Evolutionary conservation across 2,329 filamentous ascomycete genomes (phyloP).

Genomic region (Leptodontidium sp.): DNA sequence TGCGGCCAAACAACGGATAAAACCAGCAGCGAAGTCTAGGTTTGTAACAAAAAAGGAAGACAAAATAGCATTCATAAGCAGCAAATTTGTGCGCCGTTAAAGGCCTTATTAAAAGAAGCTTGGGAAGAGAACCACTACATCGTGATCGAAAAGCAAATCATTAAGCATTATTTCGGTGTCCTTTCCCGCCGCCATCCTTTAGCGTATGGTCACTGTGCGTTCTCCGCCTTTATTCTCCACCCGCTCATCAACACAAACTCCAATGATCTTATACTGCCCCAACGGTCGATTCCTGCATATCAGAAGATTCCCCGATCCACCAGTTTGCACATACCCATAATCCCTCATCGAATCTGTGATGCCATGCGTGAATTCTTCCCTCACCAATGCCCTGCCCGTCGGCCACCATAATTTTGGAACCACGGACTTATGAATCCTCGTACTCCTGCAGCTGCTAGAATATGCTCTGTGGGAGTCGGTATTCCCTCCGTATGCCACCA

Average conservation of each 20-base stretch:
- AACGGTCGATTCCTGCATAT: slow-evolving; percentile 27
- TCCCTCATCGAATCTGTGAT: slow-evolving; percentile 28
- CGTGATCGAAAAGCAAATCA: too few species aligned
- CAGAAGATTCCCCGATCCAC: slow-evolving; percentile 29
- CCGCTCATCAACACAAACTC: slow-evolving; percentile 28
- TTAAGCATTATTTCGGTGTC: background rate
- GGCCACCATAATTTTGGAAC: slow-evolving; percentile 25
- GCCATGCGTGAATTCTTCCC: slow-evolving; percentile 27
- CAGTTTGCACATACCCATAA: slow-evolving; percentile 28
- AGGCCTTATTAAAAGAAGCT: too few species aligned
- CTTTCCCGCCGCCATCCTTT: slow-evolving; percentile 33
- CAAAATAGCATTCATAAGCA: too few species aligned
- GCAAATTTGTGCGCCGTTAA: too few species aligned
- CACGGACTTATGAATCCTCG: slow-evolving; percentile 27
- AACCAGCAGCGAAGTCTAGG: too few species aligned
- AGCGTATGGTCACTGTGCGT: slow-evolving; percentile 26
- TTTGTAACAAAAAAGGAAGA: too few species aligned
- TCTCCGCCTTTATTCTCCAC: slow-evolving; percentile 26
- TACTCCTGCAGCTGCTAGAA: slow-evolving; percentile 25
- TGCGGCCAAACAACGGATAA: too few species aligned
- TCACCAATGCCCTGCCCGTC: slow-evolving; percentile 26
- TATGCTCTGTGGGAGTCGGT: slow-evolving; percentile 25
- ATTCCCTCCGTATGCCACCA: slow-evolving; percentile 26
- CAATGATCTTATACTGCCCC: slow-evolving; percentile 29
- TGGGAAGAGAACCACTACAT: too few species aligned